Evolutionary conservation across 2,329 filamentous ascomycete genomes (phyloP).

Genomic region (Fusarium mangiferae): DNA sequence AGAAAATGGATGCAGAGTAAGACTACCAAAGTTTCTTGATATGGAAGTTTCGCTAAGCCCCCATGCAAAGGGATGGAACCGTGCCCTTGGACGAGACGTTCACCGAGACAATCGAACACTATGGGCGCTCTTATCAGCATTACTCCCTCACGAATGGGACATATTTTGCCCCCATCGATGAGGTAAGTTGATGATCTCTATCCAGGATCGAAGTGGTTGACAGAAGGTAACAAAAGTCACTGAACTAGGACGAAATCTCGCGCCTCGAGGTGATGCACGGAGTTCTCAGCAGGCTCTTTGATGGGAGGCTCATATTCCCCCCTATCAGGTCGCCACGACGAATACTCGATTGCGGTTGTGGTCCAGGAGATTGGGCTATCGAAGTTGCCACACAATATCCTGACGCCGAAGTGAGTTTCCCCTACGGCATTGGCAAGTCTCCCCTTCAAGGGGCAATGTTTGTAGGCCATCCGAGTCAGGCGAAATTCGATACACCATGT

Average conservation of each 20-base stretch:
- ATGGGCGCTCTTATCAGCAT: slow-evolving; percentile 74
- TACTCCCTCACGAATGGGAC: slow-evolving; percentile 72
- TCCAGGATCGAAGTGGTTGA: slow-evolving; percentile 1
- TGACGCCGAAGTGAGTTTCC: slow-evolving; percentile 66
- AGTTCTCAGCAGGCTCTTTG: slow-evolving; percentile 72
- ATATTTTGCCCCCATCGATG: slow-evolving; percentile 77
- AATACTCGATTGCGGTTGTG: slow-evolving; percentile 79
- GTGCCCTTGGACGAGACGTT: slow-evolving; percentile 67
- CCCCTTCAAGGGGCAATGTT: background rate
- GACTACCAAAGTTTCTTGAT: slow-evolving; percentile 20
- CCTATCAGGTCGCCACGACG: slow-evolving; percentile 66
- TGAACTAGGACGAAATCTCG: slow-evolving; percentile 73
- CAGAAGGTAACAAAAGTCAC: slow-evolving; percentile 17
- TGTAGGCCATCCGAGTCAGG: background rate
- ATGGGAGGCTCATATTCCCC: slow-evolving; percentile 76
- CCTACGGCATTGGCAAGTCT: background rate
- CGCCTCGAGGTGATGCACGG: slow-evolving; percentile 72
- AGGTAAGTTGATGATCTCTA: slow-evolving; percentile 60
- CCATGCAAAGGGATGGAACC: slow-evolving; percentile 56
- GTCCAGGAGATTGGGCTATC: slow-evolving; percentile 75
- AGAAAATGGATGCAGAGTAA: slow-evolving; percentile 49
- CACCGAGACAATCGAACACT: slow-evolving; percentile 67
- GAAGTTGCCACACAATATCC: slow-evolving; percentile 74
- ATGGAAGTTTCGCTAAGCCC: slow-evolving; percentile 38
- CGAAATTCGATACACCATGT: background rate